These are phyloP conservation scores for Aspergillus panamensis DNA, from an alignment of 495 filamentous ascomycete genomes.

Conservation along the genomic window DNA sequence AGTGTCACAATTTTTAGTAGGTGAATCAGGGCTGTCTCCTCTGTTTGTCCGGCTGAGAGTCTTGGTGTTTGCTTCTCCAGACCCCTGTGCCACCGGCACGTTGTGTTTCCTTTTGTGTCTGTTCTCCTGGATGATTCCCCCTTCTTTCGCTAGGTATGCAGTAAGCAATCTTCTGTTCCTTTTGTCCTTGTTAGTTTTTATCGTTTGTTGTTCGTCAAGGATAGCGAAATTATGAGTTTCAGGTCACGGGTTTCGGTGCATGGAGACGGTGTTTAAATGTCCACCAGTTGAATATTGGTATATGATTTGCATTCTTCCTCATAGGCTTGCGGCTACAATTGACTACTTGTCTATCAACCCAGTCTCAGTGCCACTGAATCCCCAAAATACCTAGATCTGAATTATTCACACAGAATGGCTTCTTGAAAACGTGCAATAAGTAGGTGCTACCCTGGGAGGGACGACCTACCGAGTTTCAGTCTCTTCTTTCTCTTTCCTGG, in stretches of 20 bases:
- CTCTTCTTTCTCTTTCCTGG: too few species aligned
- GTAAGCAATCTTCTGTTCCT: slow-evolving; percentile 15
- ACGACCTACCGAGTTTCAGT: too few species aligned
- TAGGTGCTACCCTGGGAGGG: too few species aligned
- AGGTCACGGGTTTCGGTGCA: background rate
- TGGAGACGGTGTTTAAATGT: slow-evolving; percentile 4
- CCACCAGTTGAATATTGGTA: background rate
- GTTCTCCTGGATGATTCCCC: slow-evolving; percentile 38
- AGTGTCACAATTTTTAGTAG: slow-evolving; percentile 10
- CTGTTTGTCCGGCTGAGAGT: background rate
- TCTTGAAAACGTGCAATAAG: too few species aligned
- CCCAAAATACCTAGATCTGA: background rate
- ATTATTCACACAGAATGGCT: background rate
- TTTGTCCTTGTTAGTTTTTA: slow-evolving; percentile 11
- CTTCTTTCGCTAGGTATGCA: slow-evolving; percentile 15
- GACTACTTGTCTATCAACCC: too few species aligned
- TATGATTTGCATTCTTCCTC: too few species aligned
- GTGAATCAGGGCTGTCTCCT: slow-evolving; percentile 6
- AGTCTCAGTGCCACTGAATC: background rate
- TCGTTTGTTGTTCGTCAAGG: slow-evolving; percentile 9
- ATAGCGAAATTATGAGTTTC: slow-evolving; percentile 10
- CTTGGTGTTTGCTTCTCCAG: slow-evolving; percentile 4
- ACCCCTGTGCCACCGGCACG: slow-evolving; percentile 4
- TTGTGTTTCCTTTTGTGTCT: slow-evolving; percentile 15
- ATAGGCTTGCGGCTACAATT: too few species aligned